Conservation (phyloP, 345 rosid genomes). For the Acer campestre region DNA sequence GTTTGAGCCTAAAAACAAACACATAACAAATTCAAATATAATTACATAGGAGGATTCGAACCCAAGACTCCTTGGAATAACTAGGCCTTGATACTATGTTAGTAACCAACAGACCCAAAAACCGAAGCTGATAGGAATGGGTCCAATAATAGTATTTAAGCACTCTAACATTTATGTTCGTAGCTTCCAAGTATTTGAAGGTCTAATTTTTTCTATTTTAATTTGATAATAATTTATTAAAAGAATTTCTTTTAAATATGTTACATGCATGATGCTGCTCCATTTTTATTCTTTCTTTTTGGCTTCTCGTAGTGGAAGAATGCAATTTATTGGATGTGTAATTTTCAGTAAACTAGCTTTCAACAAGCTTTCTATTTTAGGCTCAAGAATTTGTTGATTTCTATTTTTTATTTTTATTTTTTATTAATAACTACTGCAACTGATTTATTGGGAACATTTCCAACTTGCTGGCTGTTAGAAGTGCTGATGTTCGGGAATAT, state of each 20-base stretch:
- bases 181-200: neutral
- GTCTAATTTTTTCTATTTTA: neutral
- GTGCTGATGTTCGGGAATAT: neutral
- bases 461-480: neutral
- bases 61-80: no score
- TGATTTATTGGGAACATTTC: neutral
- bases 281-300: neutral
- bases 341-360: neutral
- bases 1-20: no score
- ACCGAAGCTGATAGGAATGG: no score
- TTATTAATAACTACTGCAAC: neutral
- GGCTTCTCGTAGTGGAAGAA: neutral
- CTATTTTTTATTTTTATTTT: neutral
- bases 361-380: no score
- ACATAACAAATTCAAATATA: no score
- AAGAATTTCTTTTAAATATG: neutral
- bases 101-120: no score
- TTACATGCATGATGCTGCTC: neutral
- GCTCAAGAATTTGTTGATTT: neutral
- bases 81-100: no score
- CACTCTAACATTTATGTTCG: neutral
- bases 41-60: no score
- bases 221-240: neutral
- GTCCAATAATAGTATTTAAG: no score
- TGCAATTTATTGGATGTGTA: neutral